Percentiles rank a stretch among this genome's conserved stretches.
phyloP scores from a whole-genome alignment of 2,329 filamentous ascomycete species.

The Albifimbria verrucaria region DNA sequence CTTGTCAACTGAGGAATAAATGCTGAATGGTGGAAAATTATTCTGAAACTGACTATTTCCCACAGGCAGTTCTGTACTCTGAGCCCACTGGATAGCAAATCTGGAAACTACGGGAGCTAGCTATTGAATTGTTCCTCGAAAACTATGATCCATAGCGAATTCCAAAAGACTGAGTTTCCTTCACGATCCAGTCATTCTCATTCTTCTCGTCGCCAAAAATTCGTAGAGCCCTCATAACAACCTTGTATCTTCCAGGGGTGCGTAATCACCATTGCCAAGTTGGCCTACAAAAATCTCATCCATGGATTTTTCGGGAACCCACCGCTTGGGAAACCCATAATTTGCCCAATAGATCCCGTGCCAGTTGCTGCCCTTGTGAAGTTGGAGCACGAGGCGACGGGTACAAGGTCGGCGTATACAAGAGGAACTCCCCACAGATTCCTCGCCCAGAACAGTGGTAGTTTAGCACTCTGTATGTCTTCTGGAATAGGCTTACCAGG shows the following conservation, averaged over 20 bases:
- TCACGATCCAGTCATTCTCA: slow-evolving; percentile 34
- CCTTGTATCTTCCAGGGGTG: slow-evolving; percentile 39
- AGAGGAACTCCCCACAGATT: not conserved
- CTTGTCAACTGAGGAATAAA: no score
- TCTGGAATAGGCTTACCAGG: not conserved
- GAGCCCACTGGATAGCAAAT: no score
- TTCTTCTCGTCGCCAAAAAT: slow-evolving; percentile 38
- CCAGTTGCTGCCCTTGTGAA: slow-evolving; percentile 7
- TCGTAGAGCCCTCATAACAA: slow-evolving; percentile 38
- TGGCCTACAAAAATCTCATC: slow-evolving; percentile 32
- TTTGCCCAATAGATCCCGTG: slow-evolving; percentile 28
- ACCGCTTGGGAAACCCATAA: slow-evolving; percentile 32
- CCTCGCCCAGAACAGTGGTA: not conserved
- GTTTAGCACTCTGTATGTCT: not conserved
- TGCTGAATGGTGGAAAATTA: no score
- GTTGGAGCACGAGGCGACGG: not conserved
- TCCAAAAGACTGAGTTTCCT: not conserved
- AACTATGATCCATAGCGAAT: slow-evolving; percentile 19
- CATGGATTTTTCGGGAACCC: slow-evolving; percentile 11
- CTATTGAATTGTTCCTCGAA: no score
- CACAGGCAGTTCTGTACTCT: no score
- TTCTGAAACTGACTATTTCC: no score
- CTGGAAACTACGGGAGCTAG: no score
- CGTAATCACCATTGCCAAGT: slow-evolving; percentile 36
- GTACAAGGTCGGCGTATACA: not conserved